phyloP scores from a whole-genome alignment of 2,329 filamentous ascomycete genomes.

The Juglanconis sp. region DNA sequence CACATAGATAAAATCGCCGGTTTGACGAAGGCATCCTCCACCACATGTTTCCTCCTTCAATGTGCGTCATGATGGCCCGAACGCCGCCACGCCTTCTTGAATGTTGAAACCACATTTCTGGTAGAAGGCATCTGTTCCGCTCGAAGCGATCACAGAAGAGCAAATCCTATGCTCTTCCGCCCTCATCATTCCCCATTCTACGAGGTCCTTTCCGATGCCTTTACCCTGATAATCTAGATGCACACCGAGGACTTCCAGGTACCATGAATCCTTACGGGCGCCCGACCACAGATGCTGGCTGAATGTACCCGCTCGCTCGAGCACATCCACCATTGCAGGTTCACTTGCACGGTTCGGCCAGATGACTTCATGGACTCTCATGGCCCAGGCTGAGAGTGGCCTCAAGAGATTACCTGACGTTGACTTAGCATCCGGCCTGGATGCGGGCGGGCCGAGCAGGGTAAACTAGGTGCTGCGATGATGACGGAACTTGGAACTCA shows the following conservation, averaged over 20 bases:
- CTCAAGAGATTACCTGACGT: not conserved
- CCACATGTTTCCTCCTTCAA: not conserved
- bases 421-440: no score
- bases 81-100: not conserved
- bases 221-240: constrained; percentile 36
- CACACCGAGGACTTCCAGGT: constrained; percentile 34
- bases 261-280: constrained; percentile 32
- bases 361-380: constrained; percentile 13
- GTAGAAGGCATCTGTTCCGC: not conserved
- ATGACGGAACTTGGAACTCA: not conserved
- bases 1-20: not conserved
- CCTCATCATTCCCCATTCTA: not conserved
- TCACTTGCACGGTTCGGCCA: constrained; percentile 25
- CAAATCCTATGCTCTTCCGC: not conserved
- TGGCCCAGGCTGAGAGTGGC: constrained; percentile 14
- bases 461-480: no score
- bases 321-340: constrained; percentile 19
- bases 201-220: constrained; percentile 17
- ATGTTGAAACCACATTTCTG: not conserved
- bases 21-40: not conserved
- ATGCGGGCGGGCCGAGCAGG: no score
- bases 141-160: not conserved
- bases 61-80: not conserved
- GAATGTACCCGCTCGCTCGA: constrained; percentile 22
- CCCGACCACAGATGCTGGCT: constrained; percentile 28